These are phyloP conservation scores for Galeopsis tetrahit DNA, from an alignment of 257 asterid genomes.

Conservation along the genomic window DNA sequence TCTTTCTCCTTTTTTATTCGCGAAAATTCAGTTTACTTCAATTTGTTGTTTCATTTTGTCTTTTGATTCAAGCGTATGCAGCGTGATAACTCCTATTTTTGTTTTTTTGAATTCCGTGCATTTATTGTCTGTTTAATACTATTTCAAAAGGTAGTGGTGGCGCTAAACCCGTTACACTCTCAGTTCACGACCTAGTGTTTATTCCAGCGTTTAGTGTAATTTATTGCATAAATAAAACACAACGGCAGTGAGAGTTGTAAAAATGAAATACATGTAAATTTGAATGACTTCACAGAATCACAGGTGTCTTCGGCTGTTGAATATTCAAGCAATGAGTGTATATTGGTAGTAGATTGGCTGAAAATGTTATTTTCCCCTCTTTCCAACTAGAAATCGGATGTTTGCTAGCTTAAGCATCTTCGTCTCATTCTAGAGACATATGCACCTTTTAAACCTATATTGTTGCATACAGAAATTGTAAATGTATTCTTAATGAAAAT, in stretches of 20 bases:
- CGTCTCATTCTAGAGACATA: background rate
- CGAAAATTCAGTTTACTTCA: background rate
- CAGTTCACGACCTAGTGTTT: background rate
- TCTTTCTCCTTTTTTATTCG: background rate
- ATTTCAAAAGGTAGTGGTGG: background rate
- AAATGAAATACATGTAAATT: background rate
- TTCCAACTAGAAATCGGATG: background rate
- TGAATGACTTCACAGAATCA: constrained; percentile 14
- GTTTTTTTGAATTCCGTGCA: constrained; percentile 6
- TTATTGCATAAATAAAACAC: background rate
- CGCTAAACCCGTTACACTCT: background rate
- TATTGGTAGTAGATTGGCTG: background rate
- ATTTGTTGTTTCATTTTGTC: background rate
- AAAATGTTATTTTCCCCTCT: background rate
- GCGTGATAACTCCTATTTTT: background rate
- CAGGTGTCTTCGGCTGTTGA: constrained; percentile 11
- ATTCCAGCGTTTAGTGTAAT: constrained; percentile 10
- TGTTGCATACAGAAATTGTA: background rate
- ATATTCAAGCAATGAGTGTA: constrained; percentile 7
- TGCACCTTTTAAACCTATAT: background rate
- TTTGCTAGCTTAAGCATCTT: constrained; percentile 9
- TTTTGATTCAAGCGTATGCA: constrained; percentile 6
- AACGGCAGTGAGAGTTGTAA: background rate
- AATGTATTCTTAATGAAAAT: background rate
- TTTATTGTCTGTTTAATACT: background rate